A percentile compares a stretch with the other conserved stretches of the same genome.
Conservation (phyloP, 1,284 basidiomycete genomes). For the Coniferiporia weirii region DNA sequence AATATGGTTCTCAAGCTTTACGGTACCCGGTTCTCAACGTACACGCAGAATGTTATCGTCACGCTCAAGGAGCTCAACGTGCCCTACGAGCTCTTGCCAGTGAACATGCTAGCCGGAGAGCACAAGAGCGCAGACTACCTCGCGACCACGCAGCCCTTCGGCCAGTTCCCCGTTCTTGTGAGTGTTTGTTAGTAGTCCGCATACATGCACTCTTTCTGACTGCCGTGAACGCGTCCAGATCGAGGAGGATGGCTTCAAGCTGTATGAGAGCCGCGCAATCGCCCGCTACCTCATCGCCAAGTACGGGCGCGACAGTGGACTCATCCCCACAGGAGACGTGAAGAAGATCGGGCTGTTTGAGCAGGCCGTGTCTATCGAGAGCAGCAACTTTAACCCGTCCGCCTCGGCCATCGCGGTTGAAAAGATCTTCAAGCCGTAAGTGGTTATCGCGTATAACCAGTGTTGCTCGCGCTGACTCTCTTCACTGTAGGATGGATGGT, state of each 20-base stretch:
- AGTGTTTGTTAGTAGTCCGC: slow-evolving; percentile 17
- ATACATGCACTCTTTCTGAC: no score
- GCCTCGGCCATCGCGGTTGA: no score
- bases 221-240: not conserved
- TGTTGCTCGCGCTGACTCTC: slow-evolving; percentile 23
- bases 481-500: no score
- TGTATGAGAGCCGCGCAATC: slow-evolving; percentile 53
- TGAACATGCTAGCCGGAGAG: slow-evolving; percentile 25
- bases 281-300: slow-evolving; percentile 43
- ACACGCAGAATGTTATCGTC: slow-evolving; percentile 12
- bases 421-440: no score
- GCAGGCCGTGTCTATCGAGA: no score
- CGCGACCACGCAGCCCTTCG: slow-evolving; percentile 51
- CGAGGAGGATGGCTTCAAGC: slow-evolving; percentile 34
- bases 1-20: no score
- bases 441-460: not conserved
- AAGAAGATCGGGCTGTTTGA: no score
- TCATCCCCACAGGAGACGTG: no score
- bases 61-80: slow-evolving; percentile 18
- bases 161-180: slow-evolving; percentile 60
- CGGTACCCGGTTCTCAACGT: no score
- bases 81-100: slow-evolving; percentile 18
- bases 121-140: slow-evolving; percentile 44
- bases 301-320: slow-evolving; percentile 24
- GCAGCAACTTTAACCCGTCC: no score